These are phyloP conservation scores for Ceratobasidium sp. DNA, from an alignment of 1,284 basidiomycete genomes.

Conservation along the genomic window DNA sequence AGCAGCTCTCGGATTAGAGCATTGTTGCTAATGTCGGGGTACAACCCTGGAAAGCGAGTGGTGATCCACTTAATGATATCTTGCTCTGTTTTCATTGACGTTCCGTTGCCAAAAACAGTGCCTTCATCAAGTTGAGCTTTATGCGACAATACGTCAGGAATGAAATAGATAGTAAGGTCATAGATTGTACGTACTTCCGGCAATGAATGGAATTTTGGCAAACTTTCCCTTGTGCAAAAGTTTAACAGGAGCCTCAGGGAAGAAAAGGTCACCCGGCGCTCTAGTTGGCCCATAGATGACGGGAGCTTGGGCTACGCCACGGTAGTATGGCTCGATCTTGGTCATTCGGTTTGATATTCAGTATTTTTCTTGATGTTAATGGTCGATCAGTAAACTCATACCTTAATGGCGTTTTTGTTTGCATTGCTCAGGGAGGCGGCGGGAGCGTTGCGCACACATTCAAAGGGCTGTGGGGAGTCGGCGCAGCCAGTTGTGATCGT, in stretches of 20 bases:
- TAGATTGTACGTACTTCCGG: constrained; percentile 47
- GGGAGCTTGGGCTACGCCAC: neutral
- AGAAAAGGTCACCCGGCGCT: constrained; percentile 30
- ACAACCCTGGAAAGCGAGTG: neutral
- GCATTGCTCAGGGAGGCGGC: neutral
- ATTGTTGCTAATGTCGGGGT: neutral
- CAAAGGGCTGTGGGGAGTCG: neutral
- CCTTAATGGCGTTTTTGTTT: constrained; percentile 3
- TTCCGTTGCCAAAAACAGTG: constrained; percentile 20
- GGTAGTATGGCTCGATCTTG: neutral
- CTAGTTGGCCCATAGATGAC: neutral
- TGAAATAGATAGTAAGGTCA: no score
- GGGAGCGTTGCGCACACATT: constrained; percentile 20
- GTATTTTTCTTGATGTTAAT: neutral
- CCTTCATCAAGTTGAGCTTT: constrained; percentile 41
- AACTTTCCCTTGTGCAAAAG: constrained; percentile 51
- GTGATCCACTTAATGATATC: constrained; percentile 29
- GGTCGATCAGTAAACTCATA: neutral
- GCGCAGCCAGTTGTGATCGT: constrained; percentile 1
- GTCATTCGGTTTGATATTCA: neutral
- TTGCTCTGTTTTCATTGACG: constrained; percentile 1
- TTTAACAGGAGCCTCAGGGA: constrained; percentile 46
- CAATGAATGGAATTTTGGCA: constrained; percentile 54
- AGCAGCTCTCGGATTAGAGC: constrained; percentile 7
- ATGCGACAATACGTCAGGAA: neutral